phyloP scores from a whole-genome alignment of 768 basidiomycete genomes.

The Tulasnella sp. region DNA sequence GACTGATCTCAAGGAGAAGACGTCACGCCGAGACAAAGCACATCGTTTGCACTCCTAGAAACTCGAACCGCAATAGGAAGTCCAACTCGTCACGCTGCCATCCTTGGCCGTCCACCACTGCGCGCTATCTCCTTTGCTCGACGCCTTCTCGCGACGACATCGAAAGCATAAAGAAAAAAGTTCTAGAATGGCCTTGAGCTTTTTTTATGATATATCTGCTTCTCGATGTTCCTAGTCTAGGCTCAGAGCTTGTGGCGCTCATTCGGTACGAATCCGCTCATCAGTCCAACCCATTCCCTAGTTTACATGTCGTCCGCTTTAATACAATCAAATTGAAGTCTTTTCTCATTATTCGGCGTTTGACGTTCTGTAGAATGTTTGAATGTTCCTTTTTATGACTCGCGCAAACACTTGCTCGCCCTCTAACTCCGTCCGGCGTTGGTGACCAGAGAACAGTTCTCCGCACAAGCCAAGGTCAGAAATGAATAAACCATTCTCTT shows the following conservation, averaged over 20 bases:
- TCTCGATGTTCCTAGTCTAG: background rate
- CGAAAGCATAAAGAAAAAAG: background rate
- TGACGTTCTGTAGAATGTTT: background rate
- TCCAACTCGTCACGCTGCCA: background rate
- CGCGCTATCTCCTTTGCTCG: slow-evolving; percentile 12
- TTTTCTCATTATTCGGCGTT: no score
- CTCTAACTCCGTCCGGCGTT: slow-evolving; percentile 4
- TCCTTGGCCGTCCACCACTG: background rate
- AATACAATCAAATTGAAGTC: no score
- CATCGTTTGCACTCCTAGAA: background rate
- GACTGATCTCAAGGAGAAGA: background rate
- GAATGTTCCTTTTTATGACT: background rate
- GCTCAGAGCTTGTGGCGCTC: background rate
- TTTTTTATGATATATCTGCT: background rate
- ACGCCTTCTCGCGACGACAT: background rate
- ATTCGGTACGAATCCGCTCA: no score
- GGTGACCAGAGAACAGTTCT: background rate
- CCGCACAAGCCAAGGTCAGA: background rate
- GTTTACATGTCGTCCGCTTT: background rate
- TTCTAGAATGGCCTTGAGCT: background rate
- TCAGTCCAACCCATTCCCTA: background rate
- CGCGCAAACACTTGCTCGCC: background rate
- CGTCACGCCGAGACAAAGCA: background rate
- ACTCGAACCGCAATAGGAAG: background rate
- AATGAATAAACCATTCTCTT: background rate